Conservation (phyloP, 2,329 filamentous ascomycete species). For the Aspergillus alliaceus region DNA sequence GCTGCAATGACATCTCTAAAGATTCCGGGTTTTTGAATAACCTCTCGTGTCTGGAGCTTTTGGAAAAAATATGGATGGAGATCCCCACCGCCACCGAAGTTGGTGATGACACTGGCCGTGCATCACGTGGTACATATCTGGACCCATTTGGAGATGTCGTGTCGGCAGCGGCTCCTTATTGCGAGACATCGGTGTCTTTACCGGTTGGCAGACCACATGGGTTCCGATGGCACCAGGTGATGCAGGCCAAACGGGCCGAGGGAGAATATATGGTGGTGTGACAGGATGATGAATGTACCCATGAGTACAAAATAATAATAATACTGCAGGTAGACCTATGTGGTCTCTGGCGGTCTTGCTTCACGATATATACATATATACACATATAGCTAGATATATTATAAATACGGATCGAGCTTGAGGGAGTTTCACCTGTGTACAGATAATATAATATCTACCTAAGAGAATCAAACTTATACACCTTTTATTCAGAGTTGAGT, state of each 20-base stretch:
- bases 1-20: constrained; percentile 82
- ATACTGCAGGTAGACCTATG: not conserved
- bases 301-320: not conserved
- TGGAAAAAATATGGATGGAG: constrained; percentile 78
- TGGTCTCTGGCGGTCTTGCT: not conserved
- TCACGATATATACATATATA: not conserved
- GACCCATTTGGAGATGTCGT: not conserved
- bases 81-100: constrained; percentile 12
- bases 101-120: not conserved
- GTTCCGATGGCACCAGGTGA: constrained; percentile 39
- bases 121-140: not conserved
- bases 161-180: constrained; percentile 10
- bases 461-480: too few species aligned
- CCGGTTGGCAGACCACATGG: constrained; percentile 20
- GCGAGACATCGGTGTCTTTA: constrained; percentile 1
- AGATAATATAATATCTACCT: too few species aligned
- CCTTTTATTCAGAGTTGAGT: too few species aligned
- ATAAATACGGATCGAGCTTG: not conserved
- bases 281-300: constrained; percentile 1
- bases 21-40: constrained; percentile 95
- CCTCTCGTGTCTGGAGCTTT: constrained; percentile 76
- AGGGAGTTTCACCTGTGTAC: not conserved
- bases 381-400: not conserved
- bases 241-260: constrained; percentile 37
- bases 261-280: constrained; percentile 43